Conservation (phyloP, 352 stramenopile species). For the Phytophthora brassicae region DNA sequence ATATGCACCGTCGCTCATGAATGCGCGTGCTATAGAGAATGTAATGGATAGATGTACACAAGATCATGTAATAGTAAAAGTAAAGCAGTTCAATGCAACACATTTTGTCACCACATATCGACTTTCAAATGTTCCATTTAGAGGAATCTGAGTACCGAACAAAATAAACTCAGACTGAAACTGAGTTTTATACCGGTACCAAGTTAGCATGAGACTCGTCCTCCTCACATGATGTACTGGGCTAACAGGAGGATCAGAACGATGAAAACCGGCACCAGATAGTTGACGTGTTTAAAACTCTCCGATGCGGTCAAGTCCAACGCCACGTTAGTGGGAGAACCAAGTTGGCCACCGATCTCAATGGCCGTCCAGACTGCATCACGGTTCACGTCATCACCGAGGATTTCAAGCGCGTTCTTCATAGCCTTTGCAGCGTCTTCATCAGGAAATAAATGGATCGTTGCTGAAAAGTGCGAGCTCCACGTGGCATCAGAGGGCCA, state of each 20-base stretch:
- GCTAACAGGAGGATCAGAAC: conserved; percentile 42
- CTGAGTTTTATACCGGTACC: background rate
- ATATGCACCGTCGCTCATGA: conserved; percentile 22
- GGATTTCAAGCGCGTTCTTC: conserved; percentile 64
- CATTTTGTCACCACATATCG: conserved; percentile 16
- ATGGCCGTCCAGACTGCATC: conserved; percentile 22
- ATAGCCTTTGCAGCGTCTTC: conserved; percentile 42
- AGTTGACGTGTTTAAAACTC: conserved; percentile 25
- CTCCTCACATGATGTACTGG: conserved; percentile 28
- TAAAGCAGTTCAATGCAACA: conserved; percentile 29
- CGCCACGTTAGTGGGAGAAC: conserved; percentile 17
- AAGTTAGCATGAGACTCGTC: background rate
- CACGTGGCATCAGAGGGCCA: conserved; percentile 32
- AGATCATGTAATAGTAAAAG: conserved; percentile 29
- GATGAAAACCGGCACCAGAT: conserved; percentile 35
- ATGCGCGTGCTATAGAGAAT: conserved; percentile 22
- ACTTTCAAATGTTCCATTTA: conserved; percentile 5
- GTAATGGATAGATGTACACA: conserved; percentile 33
- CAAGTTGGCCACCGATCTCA: conserved; percentile 24
- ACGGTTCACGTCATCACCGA: conserved; percentile 29
- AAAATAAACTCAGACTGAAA: background rate
- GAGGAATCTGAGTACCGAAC: conserved; percentile 5
- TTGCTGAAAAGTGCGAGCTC: conserved; percentile 39
- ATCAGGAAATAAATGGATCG: conserved; percentile 48
- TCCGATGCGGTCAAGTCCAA: conserved; percentile 15